phyloP scores from a whole-genome alignment of 768 basidiomycete species.

The Xerocomellus amylosporus region DNA sequence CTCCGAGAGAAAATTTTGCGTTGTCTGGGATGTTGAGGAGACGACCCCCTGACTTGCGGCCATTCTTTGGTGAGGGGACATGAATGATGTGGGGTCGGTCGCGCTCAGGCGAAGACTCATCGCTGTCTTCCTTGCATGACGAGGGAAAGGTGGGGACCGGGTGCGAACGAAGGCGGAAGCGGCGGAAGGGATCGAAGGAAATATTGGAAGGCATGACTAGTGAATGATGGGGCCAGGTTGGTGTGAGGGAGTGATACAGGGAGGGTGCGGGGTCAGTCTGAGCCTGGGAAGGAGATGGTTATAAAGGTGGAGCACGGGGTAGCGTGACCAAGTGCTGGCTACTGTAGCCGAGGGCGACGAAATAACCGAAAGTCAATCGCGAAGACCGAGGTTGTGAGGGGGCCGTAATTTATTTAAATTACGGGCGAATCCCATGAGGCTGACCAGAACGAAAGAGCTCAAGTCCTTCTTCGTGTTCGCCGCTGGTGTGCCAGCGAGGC shows the following conservation, averaged over 20 bases:
- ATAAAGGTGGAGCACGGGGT: constrained; percentile 1
- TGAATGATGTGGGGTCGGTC: constrained; percentile 3
- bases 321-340: constrained; percentile 6
- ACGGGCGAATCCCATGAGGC: constrained; percentile 21
- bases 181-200: constrained; percentile 21
- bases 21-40: neutral
- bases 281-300: constrained; percentile 4
- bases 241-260: neutral
- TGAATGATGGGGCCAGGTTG: neutral
- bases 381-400: neutral
- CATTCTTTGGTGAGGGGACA: constrained; percentile 1
- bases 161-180: constrained; percentile 18
- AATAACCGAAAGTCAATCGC: constrained; percentile 9
- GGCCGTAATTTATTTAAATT: neutral
- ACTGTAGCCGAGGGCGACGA: constrained; percentile 9
- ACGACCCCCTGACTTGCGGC: constrained; percentile 3
- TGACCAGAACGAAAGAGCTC: neutral
- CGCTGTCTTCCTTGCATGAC: constrained; percentile 24
- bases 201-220: neutral
- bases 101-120: constrained; percentile 20
- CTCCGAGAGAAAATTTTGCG: neutral
- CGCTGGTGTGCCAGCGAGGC: neutral
- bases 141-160: neutral
- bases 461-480: constrained; percentile 2
- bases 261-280: neutral